phyloP scores from a whole-genome alignment of 805 yeast genomes.

The Jamesozyma jinghongensis region DNA sequence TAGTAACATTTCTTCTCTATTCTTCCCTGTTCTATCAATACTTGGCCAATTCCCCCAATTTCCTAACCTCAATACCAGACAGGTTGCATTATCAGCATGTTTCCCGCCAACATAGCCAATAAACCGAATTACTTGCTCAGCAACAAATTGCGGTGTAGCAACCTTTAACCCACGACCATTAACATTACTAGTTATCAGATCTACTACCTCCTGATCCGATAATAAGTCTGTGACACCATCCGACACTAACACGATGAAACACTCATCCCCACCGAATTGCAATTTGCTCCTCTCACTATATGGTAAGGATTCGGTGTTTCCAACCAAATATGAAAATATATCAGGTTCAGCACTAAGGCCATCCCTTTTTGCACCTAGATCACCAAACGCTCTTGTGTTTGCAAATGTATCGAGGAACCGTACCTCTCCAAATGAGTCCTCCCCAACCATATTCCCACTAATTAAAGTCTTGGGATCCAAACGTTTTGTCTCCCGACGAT shows the following conservation, averaged over 20 bases:
- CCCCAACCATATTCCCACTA: constrained; percentile 29
- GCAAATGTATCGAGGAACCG: constrained; percentile 70
- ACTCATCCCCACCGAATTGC: constrained; percentile 72
- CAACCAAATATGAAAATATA: constrained; percentile 56
- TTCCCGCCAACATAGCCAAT: constrained; percentile 76
- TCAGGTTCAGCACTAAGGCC: constrained; percentile 95
- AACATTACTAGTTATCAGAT: constrained; percentile 65
- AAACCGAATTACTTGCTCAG: constrained; percentile 75
- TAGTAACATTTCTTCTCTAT: constrained; percentile 59
- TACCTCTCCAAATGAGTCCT: constrained; percentile 90
- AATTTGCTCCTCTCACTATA: constrained; percentile 28
- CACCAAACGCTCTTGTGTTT: constrained; percentile 93
- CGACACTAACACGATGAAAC: constrained; percentile 69
- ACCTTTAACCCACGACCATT: constrained; percentile 47
- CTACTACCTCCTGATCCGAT: constrained; percentile 87
- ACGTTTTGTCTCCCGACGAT: constrained; percentile 66
- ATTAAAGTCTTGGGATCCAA: constrained; percentile 23
- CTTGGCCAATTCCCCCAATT: constrained; percentile 97
- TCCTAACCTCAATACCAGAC: constrained; percentile 63
- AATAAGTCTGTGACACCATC: constrained; percentile 82
- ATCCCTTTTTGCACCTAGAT: constrained; percentile 62
- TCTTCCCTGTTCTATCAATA: constrained; percentile 70
- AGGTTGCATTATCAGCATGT: constrained; percentile 86
- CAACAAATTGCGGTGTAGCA: constrained; percentile 80
- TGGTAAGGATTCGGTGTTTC: constrained; percentile 42